Evolutionary conservation across 805 yeast genomes (phyloP).

Genomic region (Alloascoidea africana): DNA sequence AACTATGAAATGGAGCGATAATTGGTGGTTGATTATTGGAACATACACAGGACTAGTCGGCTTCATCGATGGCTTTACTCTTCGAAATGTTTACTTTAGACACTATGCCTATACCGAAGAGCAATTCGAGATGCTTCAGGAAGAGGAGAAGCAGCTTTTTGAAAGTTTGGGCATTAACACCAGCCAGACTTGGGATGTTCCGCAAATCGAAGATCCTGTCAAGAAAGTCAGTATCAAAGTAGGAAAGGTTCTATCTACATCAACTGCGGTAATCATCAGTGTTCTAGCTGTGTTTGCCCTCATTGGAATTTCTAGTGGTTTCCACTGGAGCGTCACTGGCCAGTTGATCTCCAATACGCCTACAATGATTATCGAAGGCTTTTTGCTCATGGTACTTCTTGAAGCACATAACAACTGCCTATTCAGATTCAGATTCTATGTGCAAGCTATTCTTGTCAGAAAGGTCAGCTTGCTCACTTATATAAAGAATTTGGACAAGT

Average conservation of each 20-base stretch:
- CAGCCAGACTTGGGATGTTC: conserved; percentile 2
- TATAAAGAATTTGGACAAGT: no score
- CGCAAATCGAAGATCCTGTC: not conserved
- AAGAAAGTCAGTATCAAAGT: conserved; percentile 5
- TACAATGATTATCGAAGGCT: conserved; percentile 28
- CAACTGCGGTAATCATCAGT: conserved; percentile 18
- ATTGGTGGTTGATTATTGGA: conserved; percentile 33
- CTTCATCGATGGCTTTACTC: conserved; percentile 25
- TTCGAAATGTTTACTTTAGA: conserved; percentile 22
- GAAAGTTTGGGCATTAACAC: conserved; percentile 12
- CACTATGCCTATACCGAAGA: conserved; percentile 10
- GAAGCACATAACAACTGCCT: conserved; percentile 20
- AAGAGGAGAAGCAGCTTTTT: conserved; percentile 19
- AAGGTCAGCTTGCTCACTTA: not conserved
- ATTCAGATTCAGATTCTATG: not conserved
- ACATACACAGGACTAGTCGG: conserved; percentile 30
- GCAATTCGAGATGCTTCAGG: conserved; percentile 15
- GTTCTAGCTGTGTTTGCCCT: conserved; percentile 17
- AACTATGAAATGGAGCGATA: conserved; percentile 20
- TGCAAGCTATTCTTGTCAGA: not conserved
- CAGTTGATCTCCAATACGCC: conserved; percentile 26
- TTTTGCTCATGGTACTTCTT: conserved; percentile 21
- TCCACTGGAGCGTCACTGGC: conserved; percentile 25
- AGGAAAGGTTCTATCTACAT: conserved; percentile 17
- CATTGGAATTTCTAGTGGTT: conserved; percentile 18